Evolutionary conservation across 148 eudicot genomes (phyloP), one percentile per base, ranked within the genome.

Genomic region (Persicaria tinctoria): DNA sequence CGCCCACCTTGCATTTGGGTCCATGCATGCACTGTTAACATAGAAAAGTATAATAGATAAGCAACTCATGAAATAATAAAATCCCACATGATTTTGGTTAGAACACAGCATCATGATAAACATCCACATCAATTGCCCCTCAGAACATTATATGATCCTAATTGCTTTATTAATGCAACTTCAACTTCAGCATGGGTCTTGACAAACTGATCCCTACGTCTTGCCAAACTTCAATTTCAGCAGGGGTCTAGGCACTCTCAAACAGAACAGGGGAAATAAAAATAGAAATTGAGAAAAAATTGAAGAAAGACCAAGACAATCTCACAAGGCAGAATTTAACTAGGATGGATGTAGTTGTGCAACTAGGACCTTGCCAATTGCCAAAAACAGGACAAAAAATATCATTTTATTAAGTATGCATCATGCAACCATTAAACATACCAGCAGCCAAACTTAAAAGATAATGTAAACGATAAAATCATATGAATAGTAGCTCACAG

Each of bases 1-100:
- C 83, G 38, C 91, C 92, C 76, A 92, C 76, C 88, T 92, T 95
- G 81, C 99, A 95, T 16, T 92, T 95, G 54, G 92, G 97, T 38
- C 99, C 97, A 80, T 95, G 99, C 99, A 92, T 95, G 87, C 99
- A 95, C 99, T 95, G 86, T 84, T 64, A 64, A 41, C 17, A 64
- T 46, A 41, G 46, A 16, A 38, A 64, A 64, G 70, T 41, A 11
- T 38, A 32, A 64, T 7, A 64, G 16, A 63, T 64, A 38, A 38
- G 70, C 13, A 12, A 64, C 47, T 38, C 38, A 2, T 13, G 10
- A 8, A 57, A 18, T 57, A 56, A 18, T 57, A 57, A 57, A 6
- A 8, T 7, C 32, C 38, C 10, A 10, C 63, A 17, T 14, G 48
- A 1, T 66, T 20, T 20, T 44, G 17, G 47, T 66, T 44, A 66